Evolutionary conservation across 768 basidiomycete genomes (phyloP).

Genomic region (Amanita pallidorosea): DNA sequence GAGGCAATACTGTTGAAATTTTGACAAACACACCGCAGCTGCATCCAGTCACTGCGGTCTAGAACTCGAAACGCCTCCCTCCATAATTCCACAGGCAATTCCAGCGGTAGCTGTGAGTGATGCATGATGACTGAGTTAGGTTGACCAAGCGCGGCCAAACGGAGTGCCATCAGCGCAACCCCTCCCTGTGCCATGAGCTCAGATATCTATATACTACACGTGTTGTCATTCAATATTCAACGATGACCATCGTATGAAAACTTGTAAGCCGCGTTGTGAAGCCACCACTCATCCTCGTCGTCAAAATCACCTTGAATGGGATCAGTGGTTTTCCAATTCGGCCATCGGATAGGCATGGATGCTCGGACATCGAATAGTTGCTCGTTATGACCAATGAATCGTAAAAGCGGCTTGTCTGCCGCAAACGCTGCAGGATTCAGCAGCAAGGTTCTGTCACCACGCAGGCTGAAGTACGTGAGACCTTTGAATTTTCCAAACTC

Average conservation of each 20-base stretch:
- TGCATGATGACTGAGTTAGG: too few species aligned
- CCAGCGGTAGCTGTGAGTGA: neutral
- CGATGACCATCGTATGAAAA: neutral
- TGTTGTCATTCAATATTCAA: too few species aligned
- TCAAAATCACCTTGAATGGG: neutral
- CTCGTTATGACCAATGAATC: neutral
- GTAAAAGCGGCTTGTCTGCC: neutral
- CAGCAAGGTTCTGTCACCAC: neutral
- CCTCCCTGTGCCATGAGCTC: too few species aligned
- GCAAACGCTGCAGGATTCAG: neutral
- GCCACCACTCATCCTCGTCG: neutral
- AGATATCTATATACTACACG: too few species aligned
- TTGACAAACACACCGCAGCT: neutral
- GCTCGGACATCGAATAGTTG: neutral
- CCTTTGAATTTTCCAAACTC: neutral
- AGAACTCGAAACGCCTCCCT: neutral
- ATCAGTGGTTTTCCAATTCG: neutral
- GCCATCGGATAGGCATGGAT: neutral
- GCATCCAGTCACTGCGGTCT: neutral
- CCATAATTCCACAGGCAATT: neutral
- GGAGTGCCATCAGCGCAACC: too few species aligned
- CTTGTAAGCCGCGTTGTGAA: neutral
- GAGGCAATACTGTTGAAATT: neutral
- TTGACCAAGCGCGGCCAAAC: too few species aligned
- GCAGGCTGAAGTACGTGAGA: neutral